Evolutionary conservation across 2,329 filamentous ascomycete species (phyloP), one percentile per base, ranked within the genome.

Genomic region (Alternaria angustiovoidea): DNA sequence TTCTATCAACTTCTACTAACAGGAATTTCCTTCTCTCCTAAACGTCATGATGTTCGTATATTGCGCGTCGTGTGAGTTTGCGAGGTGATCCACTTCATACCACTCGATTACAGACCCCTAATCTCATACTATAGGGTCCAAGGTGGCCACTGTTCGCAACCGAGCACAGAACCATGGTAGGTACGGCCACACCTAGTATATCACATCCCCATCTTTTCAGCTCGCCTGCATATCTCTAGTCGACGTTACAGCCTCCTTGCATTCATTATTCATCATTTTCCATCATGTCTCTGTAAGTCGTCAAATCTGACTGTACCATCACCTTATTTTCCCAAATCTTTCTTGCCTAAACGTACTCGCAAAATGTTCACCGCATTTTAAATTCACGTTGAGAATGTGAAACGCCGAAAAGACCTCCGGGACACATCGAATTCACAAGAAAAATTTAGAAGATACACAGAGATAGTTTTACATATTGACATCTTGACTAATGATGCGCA

Each of bases 261-360:
- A 14, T 38, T 38, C 7, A 26, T 26, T 26, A 0, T 26, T 26
- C 24, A 26, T 4, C 20, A 18, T 38, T 24, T 1, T 36, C 16
- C 20, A 49, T 49, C 39, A 42, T 42, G 39, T 42, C 39, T 42
- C 20, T 42, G 39, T 42, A 42, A 42, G 39, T 42, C 12, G 2
- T 42, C 3, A 24, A 12, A 18, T 22, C 39, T 4, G 0, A 14
- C 39, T n/a, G 7, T 36, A 16, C 32, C 32, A 36, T 6, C n/a
- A 39, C 20, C n/a, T 20, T 7, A 12, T 20, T 11, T 20, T 39
- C 5, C n/a, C n/a, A 20, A 39, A 12, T 20, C 16, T 2, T 11
- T 18, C 7, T 2, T 39, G 18, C 7, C 39, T 1, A 1, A 3
- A 12, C 18, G 39, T 24, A 42, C 7, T 9, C 9, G 9, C 9